Evolutionary conservation across 805 yeast genomes (phyloP).

Genomic region (Metschnikowia koreensis): DNA sequence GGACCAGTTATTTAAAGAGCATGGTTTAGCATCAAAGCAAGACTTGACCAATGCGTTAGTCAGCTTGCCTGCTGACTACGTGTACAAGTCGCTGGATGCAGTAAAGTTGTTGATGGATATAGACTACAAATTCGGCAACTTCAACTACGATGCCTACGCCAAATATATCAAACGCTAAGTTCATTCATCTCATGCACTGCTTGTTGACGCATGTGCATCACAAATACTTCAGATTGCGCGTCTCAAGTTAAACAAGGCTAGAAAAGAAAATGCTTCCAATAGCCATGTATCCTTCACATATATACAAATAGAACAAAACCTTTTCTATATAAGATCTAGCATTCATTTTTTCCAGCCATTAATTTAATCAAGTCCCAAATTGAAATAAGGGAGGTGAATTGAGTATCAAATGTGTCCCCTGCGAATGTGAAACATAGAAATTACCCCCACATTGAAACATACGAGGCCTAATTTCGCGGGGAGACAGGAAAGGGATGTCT

Average conservation of each 20-base stretch:
- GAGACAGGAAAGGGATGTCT: neutral
- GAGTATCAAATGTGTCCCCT: neutral
- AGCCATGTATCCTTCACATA: neutral
- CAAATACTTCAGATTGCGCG: too few species aligned
- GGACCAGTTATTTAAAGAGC: constrained; percentile 34
- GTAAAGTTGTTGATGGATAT: constrained; percentile 61
- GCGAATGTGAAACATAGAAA: neutral
- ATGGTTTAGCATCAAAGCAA: constrained; percentile 25
- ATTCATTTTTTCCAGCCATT: too few species aligned
- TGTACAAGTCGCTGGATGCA: constrained; percentile 59
- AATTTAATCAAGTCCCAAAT: neutral
- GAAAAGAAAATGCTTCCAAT: too few species aligned
- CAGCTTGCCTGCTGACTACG: constrained; percentile 42
- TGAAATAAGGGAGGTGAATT: neutral
- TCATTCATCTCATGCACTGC: neutral
- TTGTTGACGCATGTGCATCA: neutral
- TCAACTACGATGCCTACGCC: constrained; percentile 49
- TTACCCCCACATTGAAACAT: neutral
- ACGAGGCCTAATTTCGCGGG: constrained; percentile 7
- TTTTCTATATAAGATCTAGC: too few species aligned
- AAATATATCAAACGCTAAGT: constrained; percentile 28
- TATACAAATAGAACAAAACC: neutral
- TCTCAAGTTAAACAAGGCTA: neutral
- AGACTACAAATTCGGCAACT: constrained; percentile 59
- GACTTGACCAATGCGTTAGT: constrained; percentile 39